Evolutionary conservation across 2,329 filamentous ascomycete genomes (phyloP).

Genomic region (Fusarium sp.): DNA sequence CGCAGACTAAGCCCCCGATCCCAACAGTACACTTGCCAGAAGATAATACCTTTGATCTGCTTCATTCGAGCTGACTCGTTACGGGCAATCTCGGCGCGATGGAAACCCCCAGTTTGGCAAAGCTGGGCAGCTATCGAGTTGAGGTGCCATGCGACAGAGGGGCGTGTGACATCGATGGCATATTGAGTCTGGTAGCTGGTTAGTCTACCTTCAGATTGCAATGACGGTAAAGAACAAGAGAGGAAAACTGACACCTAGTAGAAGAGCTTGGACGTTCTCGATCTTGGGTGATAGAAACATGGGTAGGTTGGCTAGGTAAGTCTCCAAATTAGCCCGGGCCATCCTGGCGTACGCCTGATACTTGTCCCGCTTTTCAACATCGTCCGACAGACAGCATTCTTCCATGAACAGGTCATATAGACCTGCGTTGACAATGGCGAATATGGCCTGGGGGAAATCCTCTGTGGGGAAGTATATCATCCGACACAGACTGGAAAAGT

Average conservation of each 20-base stretch:
- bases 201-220: background rate
- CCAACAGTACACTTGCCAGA: constrained; percentile 61
- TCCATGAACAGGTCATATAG: constrained; percentile 59
- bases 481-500: constrained; percentile 58
- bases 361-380: constrained; percentile 44
- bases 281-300: constrained; percentile 63
- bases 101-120: constrained; percentile 67
- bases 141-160: constrained; percentile 67
- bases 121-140: constrained; percentile 64
- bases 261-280: constrained; percentile 63
- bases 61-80: constrained; percentile 5
- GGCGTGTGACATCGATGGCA: constrained; percentile 66
- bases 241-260: constrained; percentile 58
- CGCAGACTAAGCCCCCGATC: constrained; percentile 65
- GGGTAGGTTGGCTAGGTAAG: constrained; percentile 58
- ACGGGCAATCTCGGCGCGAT: constrained; percentile 48
- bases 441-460: constrained; percentile 57
- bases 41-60: constrained; percentile 51
- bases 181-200: constrained; percentile 50
- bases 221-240: too few species aligned
- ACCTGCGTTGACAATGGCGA: constrained; percentile 57
- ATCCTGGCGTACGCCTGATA: constrained; percentile 50
- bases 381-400: constrained; percentile 47
- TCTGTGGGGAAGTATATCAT: constrained; percentile 60
- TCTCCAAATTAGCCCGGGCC: constrained; percentile 59